phyloP scores from a whole-genome alignment of 441 rosid species.

The Corymbia citriodora region DNA sequence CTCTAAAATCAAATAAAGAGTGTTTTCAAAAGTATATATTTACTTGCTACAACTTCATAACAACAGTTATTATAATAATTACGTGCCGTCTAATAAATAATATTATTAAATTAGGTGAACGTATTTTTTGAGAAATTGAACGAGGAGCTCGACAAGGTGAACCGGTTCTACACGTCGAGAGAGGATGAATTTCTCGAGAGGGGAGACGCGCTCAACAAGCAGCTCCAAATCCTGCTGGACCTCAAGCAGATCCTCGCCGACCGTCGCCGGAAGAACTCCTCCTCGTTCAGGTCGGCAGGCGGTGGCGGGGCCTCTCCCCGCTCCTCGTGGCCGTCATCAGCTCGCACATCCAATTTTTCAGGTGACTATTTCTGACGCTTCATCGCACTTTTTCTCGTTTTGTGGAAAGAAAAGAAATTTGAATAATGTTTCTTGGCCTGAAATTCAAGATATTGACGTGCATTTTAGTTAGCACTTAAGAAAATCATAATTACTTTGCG shows the following conservation, averaged over 20 bases:
- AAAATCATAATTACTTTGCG: background rate
- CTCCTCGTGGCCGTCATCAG: conserved; percentile 37
- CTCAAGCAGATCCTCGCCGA: conserved; percentile 53
- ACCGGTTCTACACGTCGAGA: conserved; percentile 61
- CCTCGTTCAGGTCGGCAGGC: conserved; percentile 10
- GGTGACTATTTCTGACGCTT: conserved; percentile 28
- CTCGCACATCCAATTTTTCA: conserved; percentile 50
- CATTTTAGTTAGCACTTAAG: background rate
- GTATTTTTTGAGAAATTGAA: conserved; percentile 67
- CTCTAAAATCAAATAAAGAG: background rate
- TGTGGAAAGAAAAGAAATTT: background rate
- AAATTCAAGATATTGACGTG: background rate
- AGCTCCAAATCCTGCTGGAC: conserved; percentile 60
- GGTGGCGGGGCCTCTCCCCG: background rate
- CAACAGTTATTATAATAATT: background rate
- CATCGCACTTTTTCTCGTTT: background rate
- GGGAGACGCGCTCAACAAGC: conserved; percentile 71
- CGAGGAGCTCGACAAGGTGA: conserved; percentile 77
- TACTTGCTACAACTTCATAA: background rate
- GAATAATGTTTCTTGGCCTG: background rate
- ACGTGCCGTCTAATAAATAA: background rate
- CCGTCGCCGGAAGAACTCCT: conserved; percentile 33
- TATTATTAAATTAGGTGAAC: conserved; percentile 36
- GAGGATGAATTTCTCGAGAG: conserved; percentile 81
- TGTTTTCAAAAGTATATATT: background rate